phyloP scores from a whole-genome alignment of 2,329 filamentous ascomycete species.

The Botryotinia narcissicola region DNA sequence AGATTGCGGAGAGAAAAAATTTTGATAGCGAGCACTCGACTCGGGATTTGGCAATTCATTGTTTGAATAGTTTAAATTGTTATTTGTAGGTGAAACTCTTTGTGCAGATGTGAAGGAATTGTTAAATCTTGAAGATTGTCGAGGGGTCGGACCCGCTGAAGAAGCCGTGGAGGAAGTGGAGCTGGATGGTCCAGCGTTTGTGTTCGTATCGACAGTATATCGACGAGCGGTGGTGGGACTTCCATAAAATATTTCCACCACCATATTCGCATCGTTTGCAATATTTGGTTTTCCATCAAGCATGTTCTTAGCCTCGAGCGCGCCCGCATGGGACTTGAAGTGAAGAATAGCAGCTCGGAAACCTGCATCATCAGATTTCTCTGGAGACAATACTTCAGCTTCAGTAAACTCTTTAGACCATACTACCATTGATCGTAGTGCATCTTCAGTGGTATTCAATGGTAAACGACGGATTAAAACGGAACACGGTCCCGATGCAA shows the following conservation, averaged over 20 bases:
- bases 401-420: conserved; percentile 56
- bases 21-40: conserved; percentile 53
- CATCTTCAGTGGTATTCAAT: conserved; percentile 52
- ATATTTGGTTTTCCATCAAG: conserved; percentile 55
- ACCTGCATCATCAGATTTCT: conserved; percentile 50
- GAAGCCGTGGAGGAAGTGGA: conserved; percentile 44
- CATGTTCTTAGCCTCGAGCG: conserved; percentile 55
- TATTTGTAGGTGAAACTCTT: conserved; percentile 53
- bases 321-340: conserved; percentile 53
- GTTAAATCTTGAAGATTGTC: conserved; percentile 51
- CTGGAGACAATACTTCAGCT: conserved; percentile 50
- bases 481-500: conserved; percentile 39
- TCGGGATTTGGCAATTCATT: conserved; percentile 61
- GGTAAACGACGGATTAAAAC: conserved; percentile 56
- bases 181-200: conserved; percentile 42
- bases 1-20: conserved; percentile 69
- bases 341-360: conserved; percentile 53
- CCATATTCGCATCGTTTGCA: conserved; percentile 51
- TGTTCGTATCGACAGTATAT: conserved; percentile 52
- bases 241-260: conserved; percentile 55
- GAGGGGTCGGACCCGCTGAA: conserved; percentile 37
- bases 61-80: conserved; percentile 52
- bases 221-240: conserved; percentile 43
- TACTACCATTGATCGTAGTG: conserved; percentile 55
- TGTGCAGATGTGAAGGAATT: conserved; percentile 52